Conservation (phyloP, 495 filamentous ascomycete genomes). For the Lineolata rhizophorae region DNA sequence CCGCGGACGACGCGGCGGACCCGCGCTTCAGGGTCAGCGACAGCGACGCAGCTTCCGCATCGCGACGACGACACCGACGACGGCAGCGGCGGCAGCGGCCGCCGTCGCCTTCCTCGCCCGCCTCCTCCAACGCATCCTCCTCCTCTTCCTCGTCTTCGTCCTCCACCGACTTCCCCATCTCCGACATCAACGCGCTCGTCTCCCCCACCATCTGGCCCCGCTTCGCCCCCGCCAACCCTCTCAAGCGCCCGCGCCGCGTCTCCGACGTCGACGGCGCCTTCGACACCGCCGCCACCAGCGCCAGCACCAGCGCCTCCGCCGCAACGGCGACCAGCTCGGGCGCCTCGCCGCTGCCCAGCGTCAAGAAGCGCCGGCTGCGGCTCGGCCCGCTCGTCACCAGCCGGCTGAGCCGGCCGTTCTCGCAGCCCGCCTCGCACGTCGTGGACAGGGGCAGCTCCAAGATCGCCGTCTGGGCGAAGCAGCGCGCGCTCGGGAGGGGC, state of each 20-base stretch:
- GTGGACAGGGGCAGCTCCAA: constrained; percentile 33
- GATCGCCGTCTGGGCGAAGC: constrained; percentile 31
- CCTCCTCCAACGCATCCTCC: too few relatives aligned
- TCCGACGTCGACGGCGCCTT: constrained; percentile 31
- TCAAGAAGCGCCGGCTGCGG: constrained; percentile 47
- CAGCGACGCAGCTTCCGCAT: too few relatives aligned
- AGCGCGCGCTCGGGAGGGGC: constrained; percentile 16
- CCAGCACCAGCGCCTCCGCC: neutral
- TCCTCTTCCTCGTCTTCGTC: too few relatives aligned
- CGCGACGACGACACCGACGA: too few relatives aligned
- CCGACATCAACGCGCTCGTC: constrained; percentile 6
- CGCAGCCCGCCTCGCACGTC: constrained; percentile 43
- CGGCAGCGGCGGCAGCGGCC: too few relatives aligned
- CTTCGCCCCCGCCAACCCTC: neutral
- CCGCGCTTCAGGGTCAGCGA: too few relatives aligned
- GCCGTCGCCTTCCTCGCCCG: constrained; percentile 6
- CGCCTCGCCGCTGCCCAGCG: constrained; percentile 21
- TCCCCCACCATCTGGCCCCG: constrained; percentile 5
- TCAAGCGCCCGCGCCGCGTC: constrained; percentile 33
- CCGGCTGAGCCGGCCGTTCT: constrained; percentile 43
- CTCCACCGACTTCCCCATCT: constrained; percentile 1
- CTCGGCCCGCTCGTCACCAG: constrained; percentile 38
- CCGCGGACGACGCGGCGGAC: too few relatives aligned
- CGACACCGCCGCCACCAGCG: neutral
- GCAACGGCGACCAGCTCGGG: constrained; percentile 22